Percentiles rank a stretch among this genome's conserved stretches.
These are phyloP conservation scores for Inosperma sp. DNA, from an alignment of 768 basidiomycete species.

Conservation along the genomic window DNA sequence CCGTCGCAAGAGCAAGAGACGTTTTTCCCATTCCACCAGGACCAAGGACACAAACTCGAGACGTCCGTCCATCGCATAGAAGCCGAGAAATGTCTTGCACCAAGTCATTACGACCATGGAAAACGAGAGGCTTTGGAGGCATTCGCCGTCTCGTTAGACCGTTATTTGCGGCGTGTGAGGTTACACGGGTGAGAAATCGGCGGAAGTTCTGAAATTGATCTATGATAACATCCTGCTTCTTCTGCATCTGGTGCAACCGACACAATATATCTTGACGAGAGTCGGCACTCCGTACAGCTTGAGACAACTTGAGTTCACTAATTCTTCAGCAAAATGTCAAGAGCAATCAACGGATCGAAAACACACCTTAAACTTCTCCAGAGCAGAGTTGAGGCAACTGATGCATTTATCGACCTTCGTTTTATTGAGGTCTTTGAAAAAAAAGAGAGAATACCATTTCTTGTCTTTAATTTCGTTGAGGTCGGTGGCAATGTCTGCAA, in stretches of 20 bases:
- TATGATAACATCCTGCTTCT: no score
- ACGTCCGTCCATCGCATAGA: background rate
- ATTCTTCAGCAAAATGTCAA: background rate
- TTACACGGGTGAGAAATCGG: no score
- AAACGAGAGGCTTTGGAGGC: background rate
- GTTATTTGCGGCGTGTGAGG: no score
- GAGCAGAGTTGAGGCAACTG: background rate
- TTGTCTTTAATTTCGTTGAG: background rate
- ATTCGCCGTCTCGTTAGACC: background rate
- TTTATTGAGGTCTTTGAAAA: background rate
- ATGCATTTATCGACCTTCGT: background rate
- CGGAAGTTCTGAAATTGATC: no score
- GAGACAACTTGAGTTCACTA: background rate
- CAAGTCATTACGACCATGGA: background rate
- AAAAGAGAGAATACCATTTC: background rate
- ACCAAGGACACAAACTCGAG: constrained; percentile 18
- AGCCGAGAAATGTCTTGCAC: background rate
- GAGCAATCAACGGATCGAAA: background rate
- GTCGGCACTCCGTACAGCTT: no score
- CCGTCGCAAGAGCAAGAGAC: constrained; percentile 30
- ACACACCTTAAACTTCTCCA: background rate
- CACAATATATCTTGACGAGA: no score
- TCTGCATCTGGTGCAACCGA: no score
- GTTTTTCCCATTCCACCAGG: constrained; percentile 40
- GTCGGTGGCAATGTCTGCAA: background rate